phyloP scores from a whole-genome alignment of 2,329 filamentous ascomycete species.

The Verticillium klebahnii region DNA sequence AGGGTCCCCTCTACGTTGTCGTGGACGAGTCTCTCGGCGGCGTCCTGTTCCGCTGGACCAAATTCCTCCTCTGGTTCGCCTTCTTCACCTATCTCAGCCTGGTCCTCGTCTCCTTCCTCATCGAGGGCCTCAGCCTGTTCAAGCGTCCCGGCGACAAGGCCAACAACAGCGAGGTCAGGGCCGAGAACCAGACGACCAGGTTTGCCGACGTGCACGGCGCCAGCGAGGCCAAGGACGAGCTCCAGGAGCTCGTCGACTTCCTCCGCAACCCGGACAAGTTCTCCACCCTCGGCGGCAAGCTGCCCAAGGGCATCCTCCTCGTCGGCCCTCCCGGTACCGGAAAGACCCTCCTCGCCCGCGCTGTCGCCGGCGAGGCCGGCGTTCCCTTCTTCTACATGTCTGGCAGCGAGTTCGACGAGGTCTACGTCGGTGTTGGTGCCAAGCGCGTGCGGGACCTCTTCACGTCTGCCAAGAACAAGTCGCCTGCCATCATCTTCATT shows the following conservation, averaged over 20 bases:
- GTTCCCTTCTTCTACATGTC: slow-evolving; percentile 99
- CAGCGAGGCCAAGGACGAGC: slow-evolving; percentile 96
- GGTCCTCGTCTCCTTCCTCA: slow-evolving; percentile 72
- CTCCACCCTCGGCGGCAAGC: slow-evolving; percentile 87
- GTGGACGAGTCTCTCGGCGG: slow-evolving; percentile 84
- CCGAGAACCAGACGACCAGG: slow-evolving; percentile 84
- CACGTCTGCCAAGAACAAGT: slow-evolving; percentile 73
- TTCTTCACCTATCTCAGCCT: slow-evolving; percentile 76
- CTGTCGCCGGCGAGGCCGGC: slow-evolving; percentile 92
- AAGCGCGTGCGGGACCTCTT: slow-evolving; percentile 97
- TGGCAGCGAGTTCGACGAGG: slow-evolving; percentile 95
- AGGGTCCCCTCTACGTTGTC: slow-evolving; percentile 88
- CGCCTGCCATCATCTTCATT: slow-evolving; percentile 91
- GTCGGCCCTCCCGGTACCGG: slow-evolving; percentile 95
- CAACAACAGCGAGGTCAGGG: slow-evolving; percentile 79
- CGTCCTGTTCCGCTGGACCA: slow-evolving; percentile 85
- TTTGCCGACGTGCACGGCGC: slow-evolving; percentile 96
- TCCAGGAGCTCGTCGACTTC: slow-evolving; percentile 96
- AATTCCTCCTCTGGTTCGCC: slow-evolving; percentile 75
- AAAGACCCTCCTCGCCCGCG: slow-evolving; percentile 92
- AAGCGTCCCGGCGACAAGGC: slow-evolving; percentile 72
- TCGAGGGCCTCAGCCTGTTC: slow-evolving; percentile 75
- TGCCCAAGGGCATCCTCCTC: slow-evolving; percentile 93
- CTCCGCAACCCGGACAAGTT: slow-evolving; percentile 90
- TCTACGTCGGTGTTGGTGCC: slow-evolving; percentile 94